Percentiles rank a stretch among this genome's conserved stretches.
phyloP scores from a whole-genome alignment of 2,329 filamentous ascomycete species.

The Paracoccidioides lutzii region DNA sequence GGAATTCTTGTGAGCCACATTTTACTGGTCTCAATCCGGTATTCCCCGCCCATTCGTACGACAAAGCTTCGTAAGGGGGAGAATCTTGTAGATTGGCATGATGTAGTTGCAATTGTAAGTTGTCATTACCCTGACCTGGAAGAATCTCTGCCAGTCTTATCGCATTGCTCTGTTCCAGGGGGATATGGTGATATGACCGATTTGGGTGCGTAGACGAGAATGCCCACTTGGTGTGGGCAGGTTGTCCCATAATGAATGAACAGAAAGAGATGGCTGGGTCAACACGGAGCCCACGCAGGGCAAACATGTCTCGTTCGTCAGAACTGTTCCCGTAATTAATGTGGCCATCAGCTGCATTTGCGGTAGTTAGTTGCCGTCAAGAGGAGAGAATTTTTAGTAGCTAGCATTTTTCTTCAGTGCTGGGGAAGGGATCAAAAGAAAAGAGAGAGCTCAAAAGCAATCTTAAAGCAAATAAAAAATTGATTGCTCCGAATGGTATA shows the following conservation, averaged over 20 bases:
- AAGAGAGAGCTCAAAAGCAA: background rate
- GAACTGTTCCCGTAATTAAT: background rate
- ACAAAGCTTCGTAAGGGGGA: slow-evolving; percentile 5
- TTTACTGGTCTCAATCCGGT: background rate
- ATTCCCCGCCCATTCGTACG: slow-evolving; percentile 5
- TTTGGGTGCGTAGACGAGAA: background rate
- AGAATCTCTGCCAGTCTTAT: slow-evolving; percentile 2
- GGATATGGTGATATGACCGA: background rate
- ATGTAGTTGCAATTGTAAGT: background rate
- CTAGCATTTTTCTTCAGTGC: background rate
- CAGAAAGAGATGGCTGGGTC: background rate
- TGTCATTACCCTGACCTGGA: background rate
- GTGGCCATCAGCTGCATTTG: background rate
- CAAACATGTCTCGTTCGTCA: background rate
- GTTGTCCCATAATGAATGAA: background rate
- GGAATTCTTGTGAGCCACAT: slow-evolving; percentile 1
- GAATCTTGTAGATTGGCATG: background rate
- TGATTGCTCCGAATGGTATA: no score
- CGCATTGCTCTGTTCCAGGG: background rate
- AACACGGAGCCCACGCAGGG: background rate
- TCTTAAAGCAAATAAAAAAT: background rate
- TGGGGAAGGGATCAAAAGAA: background rate
- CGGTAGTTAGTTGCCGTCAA: background rate
- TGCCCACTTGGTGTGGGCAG: background rate
- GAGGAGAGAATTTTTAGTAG: background rate